Conservation (phyloP, 495 filamentous ascomycete genomes). For the Penicillium desertorum region DNA sequence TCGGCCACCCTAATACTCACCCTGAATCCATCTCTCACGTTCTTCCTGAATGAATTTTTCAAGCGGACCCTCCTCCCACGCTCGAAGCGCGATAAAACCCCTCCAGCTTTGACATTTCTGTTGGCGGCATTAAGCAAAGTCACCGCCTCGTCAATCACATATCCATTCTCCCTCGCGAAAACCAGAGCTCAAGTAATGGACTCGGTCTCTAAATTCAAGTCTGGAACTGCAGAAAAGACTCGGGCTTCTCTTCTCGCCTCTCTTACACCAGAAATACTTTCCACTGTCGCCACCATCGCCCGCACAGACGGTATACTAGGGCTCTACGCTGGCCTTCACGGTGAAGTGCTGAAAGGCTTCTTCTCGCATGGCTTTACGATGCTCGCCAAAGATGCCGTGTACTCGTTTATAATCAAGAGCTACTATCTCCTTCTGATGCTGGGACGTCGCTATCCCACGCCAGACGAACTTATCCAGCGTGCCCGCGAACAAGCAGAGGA, state of each 20-base stretch:
- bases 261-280: conserved; percentile 57
- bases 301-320: conserved; percentile 64
- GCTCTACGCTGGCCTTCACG: conserved; percentile 74
- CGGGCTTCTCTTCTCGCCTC: conserved; percentile 14
- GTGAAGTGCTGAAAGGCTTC: conserved; percentile 81
- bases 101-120: conserved; percentile 60
- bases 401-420: conserved; percentile 65
- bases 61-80: conserved; percentile 57
- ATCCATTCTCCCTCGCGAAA: conserved; percentile 83
- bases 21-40: conserved; percentile 83
- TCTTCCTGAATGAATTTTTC: conserved; percentile 74
- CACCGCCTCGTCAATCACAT: conserved; percentile 74
- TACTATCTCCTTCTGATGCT: conserved; percentile 56
- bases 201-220: neutral
- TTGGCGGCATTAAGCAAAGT: conserved; percentile 81
- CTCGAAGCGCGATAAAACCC: conserved; percentile 52
- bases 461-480: conserved; percentile 43
- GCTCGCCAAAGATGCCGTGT: conserved; percentile 81
- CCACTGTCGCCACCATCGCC: conserved; percentile 61
- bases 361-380: conserved; percentile 88
- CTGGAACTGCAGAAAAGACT: neutral
- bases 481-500: conserved; percentile 48
- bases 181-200: conserved; percentile 64
- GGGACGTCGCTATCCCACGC: conserved; percentile 42
- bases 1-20: conserved; percentile 77